Base-by-base conservation (phyloP, 2,329 filamentous ascomycete species). In the Sclerotinia nivalis region DNA sequence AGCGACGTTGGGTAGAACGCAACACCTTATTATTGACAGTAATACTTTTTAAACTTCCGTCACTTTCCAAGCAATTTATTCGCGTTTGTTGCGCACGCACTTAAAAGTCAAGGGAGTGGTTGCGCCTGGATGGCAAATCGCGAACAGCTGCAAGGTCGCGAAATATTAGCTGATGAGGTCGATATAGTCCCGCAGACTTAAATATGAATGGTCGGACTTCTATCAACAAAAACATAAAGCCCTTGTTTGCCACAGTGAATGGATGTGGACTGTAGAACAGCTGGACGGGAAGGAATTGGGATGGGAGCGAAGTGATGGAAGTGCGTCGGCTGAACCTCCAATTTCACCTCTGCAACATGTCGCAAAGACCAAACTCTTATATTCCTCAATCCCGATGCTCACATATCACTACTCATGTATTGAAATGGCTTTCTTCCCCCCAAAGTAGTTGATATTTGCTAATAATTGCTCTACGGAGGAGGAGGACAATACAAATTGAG, bases 381-480 rank as follows among this genome's bases (percentile, higher is more conserved):
- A 15, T 50, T 68, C 45, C 43, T 68, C 55, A 34, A 34, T 55
- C 58, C 67, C 37, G 31, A 54, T 71, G 70, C 71, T 75, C 73
- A 74, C 70, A 73, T 74, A 75, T 77, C 73, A 77, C 72, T 74
- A 45, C 72, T 75, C 73, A 74, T 64, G 56, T 60, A 49, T 71
- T 66, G 69, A 69, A 66, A 73, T 72, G 52, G 66, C 72, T 69
- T 71, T 72, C 55, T 61, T 65, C 70, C 71, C 37, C 67, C 73
- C 73, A 70, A 72, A 71, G 72, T 75, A 70, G 72, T 66, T 69
- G 70, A 45, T 64, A 55, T 74, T 73, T 73, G 73, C 73, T 74
- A 71, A 76, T 71, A 74, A 73, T 76, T 77, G 72, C 76, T 52
- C 61, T 76, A 77, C 75, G 72, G 71, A 74, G 70, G 72, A 71